These are phyloP conservation scores for Cladosporium sp. DNA, from an alignment of 2,329 filamentous ascomycete species.

Conservation along the genomic window DNA sequence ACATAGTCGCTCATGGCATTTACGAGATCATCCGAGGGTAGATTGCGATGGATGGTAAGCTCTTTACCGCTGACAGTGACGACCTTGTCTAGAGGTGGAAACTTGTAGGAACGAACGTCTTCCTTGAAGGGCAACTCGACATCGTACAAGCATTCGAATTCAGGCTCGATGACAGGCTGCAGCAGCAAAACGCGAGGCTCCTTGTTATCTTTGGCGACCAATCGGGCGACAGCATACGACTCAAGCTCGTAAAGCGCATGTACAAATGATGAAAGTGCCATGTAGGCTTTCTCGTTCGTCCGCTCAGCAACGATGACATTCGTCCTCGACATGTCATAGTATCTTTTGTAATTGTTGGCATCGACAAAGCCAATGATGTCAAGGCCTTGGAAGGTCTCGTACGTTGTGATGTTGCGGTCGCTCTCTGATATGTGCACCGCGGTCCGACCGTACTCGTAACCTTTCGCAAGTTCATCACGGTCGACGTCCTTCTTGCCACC, in stretches of 20 bases:
- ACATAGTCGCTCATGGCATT: constrained; percentile 88
- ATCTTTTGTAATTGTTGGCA: constrained; percentile 62
- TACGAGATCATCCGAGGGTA: constrained; percentile 70
- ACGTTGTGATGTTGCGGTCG: constrained; percentile 82
- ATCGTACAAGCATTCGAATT: constrained; percentile 83
- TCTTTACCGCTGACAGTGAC: constrained; percentile 80
- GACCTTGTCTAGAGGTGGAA: constrained; percentile 83
- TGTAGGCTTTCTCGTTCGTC: constrained; percentile 72
- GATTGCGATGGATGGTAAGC: constrained; percentile 74
- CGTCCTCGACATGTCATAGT: constrained; percentile 77
- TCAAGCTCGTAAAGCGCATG: constrained; percentile 82
- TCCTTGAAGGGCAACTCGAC: constrained; percentile 89
- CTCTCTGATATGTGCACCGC: constrained; percentile 84
- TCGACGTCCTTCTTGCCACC: constrained; percentile 80
- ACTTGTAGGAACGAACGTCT: constrained; percentile 84
- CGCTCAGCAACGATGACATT: constrained; percentile 74
- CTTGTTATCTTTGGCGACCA: constrained; percentile 80
- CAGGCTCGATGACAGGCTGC: constrained; percentile 71
- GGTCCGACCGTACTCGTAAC: constrained; percentile 89
- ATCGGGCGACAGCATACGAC: constrained; percentile 77
- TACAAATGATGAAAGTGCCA: constrained; percentile 85
- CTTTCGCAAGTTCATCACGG: constrained; percentile 80
- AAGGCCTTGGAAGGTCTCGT: constrained; percentile 71
- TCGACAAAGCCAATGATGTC: constrained; percentile 85
- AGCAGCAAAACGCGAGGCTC: constrained; percentile 73